Evolutionary conservation across 306 rosid genomes (phyloP), one percentile per base, ranked within the genome.

Genomic region (Pyrus pyrifolia): DNA sequence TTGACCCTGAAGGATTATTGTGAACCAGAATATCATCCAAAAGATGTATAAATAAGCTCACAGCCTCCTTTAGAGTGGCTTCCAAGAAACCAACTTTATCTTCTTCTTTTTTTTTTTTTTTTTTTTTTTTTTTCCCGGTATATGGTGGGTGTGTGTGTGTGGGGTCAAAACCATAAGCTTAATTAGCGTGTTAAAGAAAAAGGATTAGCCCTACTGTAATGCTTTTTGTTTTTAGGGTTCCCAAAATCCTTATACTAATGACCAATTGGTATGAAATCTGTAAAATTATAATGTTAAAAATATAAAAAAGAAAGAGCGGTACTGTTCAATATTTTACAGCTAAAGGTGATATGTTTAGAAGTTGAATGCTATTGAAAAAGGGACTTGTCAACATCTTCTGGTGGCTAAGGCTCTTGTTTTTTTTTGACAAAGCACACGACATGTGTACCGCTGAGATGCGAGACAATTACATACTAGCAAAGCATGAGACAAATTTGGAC

Each of bases 41-140:
- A 62, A 30, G 61, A 30, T 73, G 29, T 78, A 15, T 82, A 67
- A 85, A 82, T 83, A 82, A 81, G 61, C 17, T 55, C 68, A 27
- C 30, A 38, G 64, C 52, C 73, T 79, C 82, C 23, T 3, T 1
- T 72, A 76, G 90, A 88, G 97, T 89, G 89, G 86, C 91, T 93
- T 93, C 89, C 93, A 88, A 89, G 97, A 91, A 93, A 88, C 90
- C 81, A 65, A 80, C 91, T 88, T 81, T 70, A 72, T 62, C 76
- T 78, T 76, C 72, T 80, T 79, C 38, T 61, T 52, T 19, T 13
- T 55, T 72, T 76, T 44, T 11, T 45, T 55, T 72, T 73, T 3
- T 3, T 76, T 80, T 83, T 81, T 45, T 62, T 67, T 9, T 1
- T 25, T 25, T 1, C 8, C 63, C 67, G 19, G 21, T 61, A 46